Evolutionary conservation across 140 eudicot species (phyloP), one percentile per base, ranked within the genome.

Genomic region (Bidens hawaiensis): DNA sequence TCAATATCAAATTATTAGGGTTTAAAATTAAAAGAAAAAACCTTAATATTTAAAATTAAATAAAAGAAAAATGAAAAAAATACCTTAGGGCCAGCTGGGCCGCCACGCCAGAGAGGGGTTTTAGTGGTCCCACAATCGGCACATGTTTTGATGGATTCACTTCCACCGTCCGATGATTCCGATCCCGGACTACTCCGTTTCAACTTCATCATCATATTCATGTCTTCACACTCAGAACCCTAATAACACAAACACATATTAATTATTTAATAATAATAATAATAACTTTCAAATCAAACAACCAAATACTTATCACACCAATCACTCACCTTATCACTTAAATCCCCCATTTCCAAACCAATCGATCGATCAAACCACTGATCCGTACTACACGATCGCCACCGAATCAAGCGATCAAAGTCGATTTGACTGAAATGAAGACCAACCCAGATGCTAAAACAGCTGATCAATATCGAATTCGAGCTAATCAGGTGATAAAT

Each of bases 51-150:
- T 36, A 10, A 10, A 36, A 36, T 8, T 8, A 10, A 3, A 11
- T 8, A 36, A 36, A 36, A 36, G 12, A 3, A 11, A 36, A 36
- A 11, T 1, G 12, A 36, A 9, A 2, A 46, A 38, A 47, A 21
- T 43, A 85, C 97, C 97, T 89, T 89, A 8, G 95, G 97, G 31
- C 95, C 97, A 69, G 93, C 95, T 2, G 97, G 97, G 25, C 97
- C 97, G 30, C 97, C 95, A 27, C 97, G 40, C 97, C 97, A 89
- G n/a, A 89, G 84, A 33, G 97, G 97, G 47, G 97, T 89, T 74
- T 89, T 89, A 1, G 95, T 66, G 43, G 95, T 89, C 7, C 97
- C 97, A 71, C 95, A 89, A 74, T 89, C 95, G 30, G 70, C 84
- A 69, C 97, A 89, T 1, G 88, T 81, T 64, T 85, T 89, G 24